A percentile compares a stretch with the other conserved stretches of the same genome.
Evolutionary conservation across 2,329 filamentous ascomycete genomes (phyloP).

Genomic region (Aspergillus sp.): DNA sequence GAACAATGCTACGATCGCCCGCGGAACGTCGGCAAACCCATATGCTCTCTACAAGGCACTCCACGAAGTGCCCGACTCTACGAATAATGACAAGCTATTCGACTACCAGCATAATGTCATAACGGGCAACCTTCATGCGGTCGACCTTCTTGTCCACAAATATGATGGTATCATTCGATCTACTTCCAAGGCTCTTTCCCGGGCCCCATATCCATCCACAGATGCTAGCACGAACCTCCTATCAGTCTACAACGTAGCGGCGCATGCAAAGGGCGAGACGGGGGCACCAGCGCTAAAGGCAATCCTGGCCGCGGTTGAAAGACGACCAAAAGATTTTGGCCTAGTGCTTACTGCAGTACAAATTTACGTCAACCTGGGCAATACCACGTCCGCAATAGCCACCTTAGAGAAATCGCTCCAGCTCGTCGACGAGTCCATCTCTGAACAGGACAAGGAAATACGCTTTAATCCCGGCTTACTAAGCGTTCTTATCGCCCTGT

Average conservation of each 20-base stretch:
- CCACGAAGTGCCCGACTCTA: constrained; percentile 47
- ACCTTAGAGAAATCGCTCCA: constrained; percentile 74
- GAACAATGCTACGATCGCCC: constrained; percentile 56
- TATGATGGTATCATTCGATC: constrained; percentile 59
- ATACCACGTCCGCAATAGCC: constrained; percentile 70
- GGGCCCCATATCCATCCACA: constrained; percentile 49
- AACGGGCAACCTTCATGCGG: constrained; percentile 54
- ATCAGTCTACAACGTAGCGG: constrained; percentile 71
- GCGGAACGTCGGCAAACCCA: constrained; percentile 52
- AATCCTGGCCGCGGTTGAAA: constrained; percentile 68
- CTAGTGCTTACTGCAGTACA: constrained; percentile 78
- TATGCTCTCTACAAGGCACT: constrained; percentile 59
- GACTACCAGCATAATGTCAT: constrained; percentile 57
- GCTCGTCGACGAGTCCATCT: constrained; percentile 63
- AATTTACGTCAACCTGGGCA: constrained; percentile 71
- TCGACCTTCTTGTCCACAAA: constrained; percentile 61
- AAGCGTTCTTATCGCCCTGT: constrained; percentile 75
- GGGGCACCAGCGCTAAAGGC: constrained; percentile 69
- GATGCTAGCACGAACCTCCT: constrained; percentile 55
- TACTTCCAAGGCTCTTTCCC: constrained; percentile 51
- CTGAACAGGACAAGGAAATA: constrained; percentile 62
- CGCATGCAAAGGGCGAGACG: constrained; percentile 58
- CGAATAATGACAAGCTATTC: constrained; percentile 58
- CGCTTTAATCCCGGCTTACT: constrained; percentile 84
- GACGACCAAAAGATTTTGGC: constrained; percentile 76